Base-by-base conservation (phyloP, 768 basidiomycete species). In the Auricularia sp. region DNA sequence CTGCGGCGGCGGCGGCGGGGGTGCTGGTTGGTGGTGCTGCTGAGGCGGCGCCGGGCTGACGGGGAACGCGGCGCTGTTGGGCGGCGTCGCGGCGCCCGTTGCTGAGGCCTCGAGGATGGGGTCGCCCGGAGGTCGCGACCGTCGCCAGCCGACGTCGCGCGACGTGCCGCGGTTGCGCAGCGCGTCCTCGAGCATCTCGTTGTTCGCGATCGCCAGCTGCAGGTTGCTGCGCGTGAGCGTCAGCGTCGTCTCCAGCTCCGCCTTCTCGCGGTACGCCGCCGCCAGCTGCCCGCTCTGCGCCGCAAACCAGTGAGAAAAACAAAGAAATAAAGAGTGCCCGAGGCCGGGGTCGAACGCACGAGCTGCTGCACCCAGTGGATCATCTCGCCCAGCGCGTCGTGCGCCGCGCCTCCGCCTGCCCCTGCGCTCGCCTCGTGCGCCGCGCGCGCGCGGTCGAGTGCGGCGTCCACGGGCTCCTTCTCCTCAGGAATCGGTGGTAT, bases 141-240 rank as follows among this genome's bases (percentile, higher is more conserved):
- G 79, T 54, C 86, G 83, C 91, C 91, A 93, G 3, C 91, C 91
- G 2, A 93, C 79, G 65, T 90, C 88, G 69, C 79, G 83, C 4
- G 84, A 78, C 0, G 82, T 78, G 0, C 78, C 81, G 65, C 85
- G 83, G 70, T 80, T 77, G 68, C 77, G 79, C 29, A 98, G 78
- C 11, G 92, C 91, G 65, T 94, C 94, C 72, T 97, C 94, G 7
- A 97, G 84, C 93, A 97, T 97, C 72, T 98, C 94, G 70, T 91
- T 93, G 72, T 98, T 98, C 29, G 88, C 85, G 62, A 91, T 87
- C 12, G 93, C 88, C 51, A 98, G 83, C 66, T 91, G 85, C 2
- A 98, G 83, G 71, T 98, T 98, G 0, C 92, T 95, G 70, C 86
- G 87, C 56, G 92, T 83, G 64, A 97, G 84, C 64, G 89, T 92